Evolutionary conservation across 495 filamentous ascomycete genomes (phyloP).

Genomic region (Aspergillus campestris): DNA sequence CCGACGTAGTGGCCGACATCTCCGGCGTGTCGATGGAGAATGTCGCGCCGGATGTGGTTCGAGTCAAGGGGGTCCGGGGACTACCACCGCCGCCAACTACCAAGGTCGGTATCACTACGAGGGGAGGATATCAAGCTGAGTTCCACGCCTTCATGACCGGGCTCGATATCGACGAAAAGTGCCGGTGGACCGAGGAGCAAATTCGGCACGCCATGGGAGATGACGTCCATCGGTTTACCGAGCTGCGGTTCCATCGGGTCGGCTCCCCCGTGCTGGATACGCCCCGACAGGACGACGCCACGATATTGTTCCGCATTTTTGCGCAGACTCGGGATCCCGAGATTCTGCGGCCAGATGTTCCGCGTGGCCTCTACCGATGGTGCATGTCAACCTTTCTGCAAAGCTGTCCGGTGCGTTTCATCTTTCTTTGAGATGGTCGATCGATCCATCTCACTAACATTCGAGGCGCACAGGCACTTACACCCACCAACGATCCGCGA

Average conservation of each 20-base stretch:
- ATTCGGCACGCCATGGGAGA: conserved; percentile 2
- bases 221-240: neutral
- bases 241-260: conserved; percentile 5
- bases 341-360: too few relatives aligned
- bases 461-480: too few relatives aligned
- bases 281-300: conserved; percentile 5
- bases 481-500: conserved; percentile 2
- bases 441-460: too few relatives aligned
- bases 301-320: conserved; percentile 12
- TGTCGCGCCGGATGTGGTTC: neutral
- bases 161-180: conserved; percentile 40
- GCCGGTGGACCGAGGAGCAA: conserved; percentile 23
- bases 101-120: conserved; percentile 45
- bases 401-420: too few relatives aligned
- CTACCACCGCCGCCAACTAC: conserved; percentile 42
- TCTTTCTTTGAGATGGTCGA: too few relatives aligned
- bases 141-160: conserved; percentile 33
- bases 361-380: too few relatives aligned
- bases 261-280: conserved; percentile 6
- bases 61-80: neutral
- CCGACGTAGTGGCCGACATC: conserved; percentile 31
- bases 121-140: conserved; percentile 42
- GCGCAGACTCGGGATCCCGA: conserved; percentile 6
- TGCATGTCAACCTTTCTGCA: too few relatives aligned
- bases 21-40: conserved; percentile 12